Evolutionary conservation across 2,329 filamentous ascomycete genomes (phyloP), one percentile per base, ranked within the genome.

Genomic region (Karstenula rhodostoma): DNA sequence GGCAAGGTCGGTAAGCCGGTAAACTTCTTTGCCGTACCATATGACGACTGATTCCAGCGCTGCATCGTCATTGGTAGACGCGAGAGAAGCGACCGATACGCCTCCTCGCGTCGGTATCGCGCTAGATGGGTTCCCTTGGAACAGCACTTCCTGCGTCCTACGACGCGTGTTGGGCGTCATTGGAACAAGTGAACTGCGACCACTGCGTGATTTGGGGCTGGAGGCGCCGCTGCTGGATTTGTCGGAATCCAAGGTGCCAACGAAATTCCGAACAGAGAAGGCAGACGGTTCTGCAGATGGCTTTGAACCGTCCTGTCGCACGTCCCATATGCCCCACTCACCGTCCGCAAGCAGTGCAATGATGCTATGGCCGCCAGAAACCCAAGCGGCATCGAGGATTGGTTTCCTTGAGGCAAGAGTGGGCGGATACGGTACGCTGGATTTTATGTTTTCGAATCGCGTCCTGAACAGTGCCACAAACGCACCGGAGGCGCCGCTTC

Each of bases 241-340:
- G 6, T 71, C 70, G 37, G 65, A 67, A 9, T 75, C 73, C 19
- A 60, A 64, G 19, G 65, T 72, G 47, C 69, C 73, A 43, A 79
- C 68, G 60, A 71, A 79, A 23, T 47, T 42, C 22, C 49, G 42
- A 17, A 59, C 51, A 29, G 73, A 74, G 58, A 79, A 80, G 3
- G 67, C 65, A 13, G 73, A 70, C 19, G 72, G 70, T 50, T 74
- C 68, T 47, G 68, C 57, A 25, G 70, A 69, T 9, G 70, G 67
- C 32, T 61, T 73, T n/a, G 76, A 73, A 9, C 73, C 73, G 32
- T 72, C 69, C 13, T 71, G 69, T 35, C 79, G 77, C 33, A 81
- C 64, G 62, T 82, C 81, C 82, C 83, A 85, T n/a, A 85, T 73
- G 13, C 83, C 83, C 83, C 83, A 85, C 69, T 84, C 80, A 10